These are phyloP conservation scores for Adenanthera pavonina DNA, from an alignment of 306 rosid species.

Conservation along the genomic window DNA sequence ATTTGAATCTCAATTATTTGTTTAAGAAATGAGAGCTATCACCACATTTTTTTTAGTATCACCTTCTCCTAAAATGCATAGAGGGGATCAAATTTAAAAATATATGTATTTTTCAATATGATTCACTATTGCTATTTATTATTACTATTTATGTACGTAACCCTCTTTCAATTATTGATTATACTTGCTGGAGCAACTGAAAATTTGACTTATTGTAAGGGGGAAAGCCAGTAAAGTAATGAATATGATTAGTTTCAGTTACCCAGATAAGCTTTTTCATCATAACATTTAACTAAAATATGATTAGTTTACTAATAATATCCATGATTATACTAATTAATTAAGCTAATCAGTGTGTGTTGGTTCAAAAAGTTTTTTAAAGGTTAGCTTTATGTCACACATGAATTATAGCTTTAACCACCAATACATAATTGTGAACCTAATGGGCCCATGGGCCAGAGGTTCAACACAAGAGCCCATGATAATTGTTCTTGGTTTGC, in stretches of 20 bases:
- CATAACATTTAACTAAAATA: neutral
- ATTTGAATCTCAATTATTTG: too few relatives aligned
- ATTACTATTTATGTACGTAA: neutral
- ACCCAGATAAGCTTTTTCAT: neutral
- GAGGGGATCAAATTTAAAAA: neutral
- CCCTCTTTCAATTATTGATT: neutral
- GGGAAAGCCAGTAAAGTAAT: neutral
- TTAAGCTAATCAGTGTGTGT: neutral
- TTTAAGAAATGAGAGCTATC: too few relatives aligned
- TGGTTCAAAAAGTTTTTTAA: neutral
- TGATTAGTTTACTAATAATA: neutral
- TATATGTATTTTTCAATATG: conserved; percentile 4
- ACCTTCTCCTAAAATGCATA: too few relatives aligned
- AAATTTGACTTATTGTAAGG: neutral
- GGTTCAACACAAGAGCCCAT: conserved; percentile 37
- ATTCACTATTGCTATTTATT: neutral
- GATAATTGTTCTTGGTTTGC: conserved; percentile 28
- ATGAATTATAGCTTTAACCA: conserved; percentile 45
- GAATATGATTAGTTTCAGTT: neutral
- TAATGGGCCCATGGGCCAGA: conserved; percentile 22
- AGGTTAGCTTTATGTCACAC: conserved; percentile 9
- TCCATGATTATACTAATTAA: neutral
- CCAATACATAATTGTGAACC: conserved; percentile 5
- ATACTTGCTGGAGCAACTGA: neutral
- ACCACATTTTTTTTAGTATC: too few relatives aligned